Evolutionary conservation across 2,329 filamentous ascomycete genomes (phyloP), one percentile per base, ranked within the genome.

Genomic region (Rutstroemia sp.): DNA sequence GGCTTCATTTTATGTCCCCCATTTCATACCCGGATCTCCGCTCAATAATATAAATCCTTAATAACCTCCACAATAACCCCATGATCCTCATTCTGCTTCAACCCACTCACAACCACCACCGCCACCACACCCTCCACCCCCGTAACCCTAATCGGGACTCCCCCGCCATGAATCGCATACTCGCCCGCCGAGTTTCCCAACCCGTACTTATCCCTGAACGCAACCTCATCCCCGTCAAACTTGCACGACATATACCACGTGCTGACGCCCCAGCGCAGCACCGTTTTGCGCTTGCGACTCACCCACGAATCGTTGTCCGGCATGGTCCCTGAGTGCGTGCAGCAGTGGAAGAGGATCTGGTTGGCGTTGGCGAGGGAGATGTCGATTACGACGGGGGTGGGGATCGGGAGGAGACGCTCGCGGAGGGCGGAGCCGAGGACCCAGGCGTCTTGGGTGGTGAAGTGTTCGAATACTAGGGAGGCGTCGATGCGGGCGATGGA

Each of bases 131-230:
- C 88, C 72, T 92, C 88, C 1, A 92, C 86, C 0, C 86, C 86
- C 53, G 74, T 73, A 6, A 92, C 88, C 7, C 82, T 77, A 34
- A 92, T 79, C 0, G 89, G 89, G 60, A 89, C 82, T 0, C 78
- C 89, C 21, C 89, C 89, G 0, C 89, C 89, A 70, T 92, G 87
- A 60, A 91, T 87, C 1, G 88, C 88, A 73, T 88, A 92, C 34
- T 80, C 75, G 2, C 77, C 78, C 16, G 76, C 75, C 50, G 77
- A 78, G 42, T 73, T 72, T 5, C 79, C 77, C 65, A 92, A 73
- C 36, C 78, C 83, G 66, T 81, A 88, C 68, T 87, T 86, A 34
- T 76, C 75, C 42, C 78, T 77, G 70, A 92, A 91, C 2, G 73
- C 74, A 23, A 68, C 73, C 72, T 90, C 85, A 60, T 90, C 78